phyloP scores from a whole-genome alignment of 192 early-diverging fungal genomes.

The Cladochytrium replicatum region DNA sequence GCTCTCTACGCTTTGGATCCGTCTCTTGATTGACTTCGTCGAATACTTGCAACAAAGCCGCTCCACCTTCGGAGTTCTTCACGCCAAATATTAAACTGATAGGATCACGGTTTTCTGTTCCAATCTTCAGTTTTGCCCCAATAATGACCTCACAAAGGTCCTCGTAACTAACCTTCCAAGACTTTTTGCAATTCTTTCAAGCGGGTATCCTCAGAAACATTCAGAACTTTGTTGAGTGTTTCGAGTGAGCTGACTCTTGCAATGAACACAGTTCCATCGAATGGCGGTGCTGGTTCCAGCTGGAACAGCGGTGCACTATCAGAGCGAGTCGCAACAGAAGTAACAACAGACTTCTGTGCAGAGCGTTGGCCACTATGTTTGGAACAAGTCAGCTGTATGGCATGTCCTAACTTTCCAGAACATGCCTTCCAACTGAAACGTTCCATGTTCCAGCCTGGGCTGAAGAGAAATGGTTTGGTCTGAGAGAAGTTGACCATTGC shows the following conservation, averaged over 20 bases:
- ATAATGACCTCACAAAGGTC: not conserved
- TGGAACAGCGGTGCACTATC: conserved; percentile 39
- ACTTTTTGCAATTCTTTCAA: conserved; percentile 39
- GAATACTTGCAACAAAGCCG: conserved; percentile 39
- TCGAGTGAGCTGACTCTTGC: conserved; percentile 36
- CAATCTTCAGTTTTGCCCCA: not conserved
- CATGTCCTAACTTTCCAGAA: conserved; percentile 9
- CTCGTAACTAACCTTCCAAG: conserved; percentile 27
- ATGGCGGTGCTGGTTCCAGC: conserved; percentile 20
- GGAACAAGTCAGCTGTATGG: conserved; percentile 23
- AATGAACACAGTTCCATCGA: conserved; percentile 9
- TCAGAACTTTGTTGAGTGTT: conserved; percentile 25
- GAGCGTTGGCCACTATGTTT: conserved; percentile 13
- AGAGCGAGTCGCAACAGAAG: not conserved
- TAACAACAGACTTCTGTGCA: not conserved
- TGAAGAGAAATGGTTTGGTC: conserved; percentile 20
- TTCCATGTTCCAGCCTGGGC: not conserved
- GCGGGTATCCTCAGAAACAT: conserved; percentile 34
- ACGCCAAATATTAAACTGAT: conserved; percentile 41
- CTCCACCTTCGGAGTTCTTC: conserved; percentile 8
- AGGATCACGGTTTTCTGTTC: conserved; percentile 36
- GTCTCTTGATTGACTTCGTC: conserved; percentile 33
- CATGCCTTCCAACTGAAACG: conserved; percentile 3
- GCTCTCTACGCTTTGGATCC: conserved; percentile 32
- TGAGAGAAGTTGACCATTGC: conserved; percentile 25